These are phyloP conservation scores for Coelastrella sp. DNA, from an alignment of 139 green algal species.

Conservation along the genomic window DNA sequence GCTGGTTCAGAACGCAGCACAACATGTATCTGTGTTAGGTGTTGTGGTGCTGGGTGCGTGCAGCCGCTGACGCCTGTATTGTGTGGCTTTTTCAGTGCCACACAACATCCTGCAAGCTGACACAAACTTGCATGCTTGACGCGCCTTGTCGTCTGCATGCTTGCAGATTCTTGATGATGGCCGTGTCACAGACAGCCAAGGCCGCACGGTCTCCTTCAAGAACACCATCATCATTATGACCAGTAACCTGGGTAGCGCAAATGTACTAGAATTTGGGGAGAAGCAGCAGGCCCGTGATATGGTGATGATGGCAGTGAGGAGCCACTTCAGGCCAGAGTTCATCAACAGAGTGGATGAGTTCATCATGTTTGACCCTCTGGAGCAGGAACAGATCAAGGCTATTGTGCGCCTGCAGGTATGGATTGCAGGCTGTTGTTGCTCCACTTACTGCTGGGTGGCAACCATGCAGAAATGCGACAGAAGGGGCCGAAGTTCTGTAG, in stretches of 20 bases:
- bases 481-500: too few relatives aligned
- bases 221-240: slow-evolving; percentile 98
- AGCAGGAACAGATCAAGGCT: slow-evolving; percentile 83
- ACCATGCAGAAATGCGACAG: too few relatives aligned
- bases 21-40: background rate
- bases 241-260: slow-evolving; percentile 91
- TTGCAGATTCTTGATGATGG: slow-evolving; percentile 96
- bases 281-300: slow-evolving; percentile 32
- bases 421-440: too few relatives aligned
- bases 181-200: slow-evolving; percentile 90
- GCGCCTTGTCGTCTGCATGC: background rate
- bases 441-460: too few relatives aligned
- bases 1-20: background rate
- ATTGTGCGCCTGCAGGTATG: slow-evolving; percentile 42
- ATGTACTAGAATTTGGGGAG: slow-evolving; percentile 41
- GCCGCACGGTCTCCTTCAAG: slow-evolving; percentile 95
- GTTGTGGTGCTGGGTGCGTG: background rate
- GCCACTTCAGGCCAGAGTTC: slow-evolving; percentile 98
- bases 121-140: background rate
- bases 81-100: slow-evolving; percentile 48
- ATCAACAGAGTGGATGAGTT: slow-evolving; percentile 99
- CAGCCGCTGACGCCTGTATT: slow-evolving; percentile 69
- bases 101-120: too few relatives aligned
- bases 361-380: slow-evolving; percentile 98
- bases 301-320: slow-evolving; percentile 78